Evolutionary conservation across 1,284 basidiomycete species (phyloP), one percentile per base, ranked within the genome.

Genomic region (Apiotrichum montevideense): DNA sequence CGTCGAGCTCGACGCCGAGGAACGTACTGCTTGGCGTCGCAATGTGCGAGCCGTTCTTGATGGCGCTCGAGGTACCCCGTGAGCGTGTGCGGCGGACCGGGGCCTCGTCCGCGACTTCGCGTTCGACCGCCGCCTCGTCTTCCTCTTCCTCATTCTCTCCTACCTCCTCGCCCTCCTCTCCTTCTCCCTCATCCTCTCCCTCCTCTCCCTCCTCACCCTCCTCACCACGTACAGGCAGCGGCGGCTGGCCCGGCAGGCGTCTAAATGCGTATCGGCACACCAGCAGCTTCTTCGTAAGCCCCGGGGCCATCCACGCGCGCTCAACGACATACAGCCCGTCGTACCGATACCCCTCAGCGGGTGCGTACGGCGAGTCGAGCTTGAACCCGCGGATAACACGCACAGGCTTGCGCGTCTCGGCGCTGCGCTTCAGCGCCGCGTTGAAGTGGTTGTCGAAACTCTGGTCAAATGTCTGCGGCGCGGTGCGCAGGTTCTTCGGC

Each of bases 381-480:
- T 79, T 79, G 67, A 69, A 79, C 0, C 78, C 78, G n/a, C 79
- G 65, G 11, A 80, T 72, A 1, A 80, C 77, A 32, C 79, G 65
- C 6, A 80, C 72, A 0, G 78, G 77, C 46, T 71, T 70, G 2
- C 65, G 56, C 1, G 75, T 76, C 46, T 75, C 63, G 7, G 71
- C 70, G 6, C 73, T 75, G 6, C 32, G 37, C 51, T 70, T 66
- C 0, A 79, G 57, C 1, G 73, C 66, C 1, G 76, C 76, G 49
- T 79, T 79, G 48, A 66, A 59, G 1, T 59, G 49, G 43, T 70
- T 62, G 15, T 74, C 68, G 54, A 77, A 79, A 10, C 56, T 63
- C 61, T 79, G 78, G 61, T 80, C 63, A 3, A 54, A 68, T 2
- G 67, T 71, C 59, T 79, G 79, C 15, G 75, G 71, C 0, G 78